These are phyloP conservation scores for Acidomyces sp. DNA, from an alignment of 495 filamentous ascomycete genomes.

Conservation along the genomic window DNA sequence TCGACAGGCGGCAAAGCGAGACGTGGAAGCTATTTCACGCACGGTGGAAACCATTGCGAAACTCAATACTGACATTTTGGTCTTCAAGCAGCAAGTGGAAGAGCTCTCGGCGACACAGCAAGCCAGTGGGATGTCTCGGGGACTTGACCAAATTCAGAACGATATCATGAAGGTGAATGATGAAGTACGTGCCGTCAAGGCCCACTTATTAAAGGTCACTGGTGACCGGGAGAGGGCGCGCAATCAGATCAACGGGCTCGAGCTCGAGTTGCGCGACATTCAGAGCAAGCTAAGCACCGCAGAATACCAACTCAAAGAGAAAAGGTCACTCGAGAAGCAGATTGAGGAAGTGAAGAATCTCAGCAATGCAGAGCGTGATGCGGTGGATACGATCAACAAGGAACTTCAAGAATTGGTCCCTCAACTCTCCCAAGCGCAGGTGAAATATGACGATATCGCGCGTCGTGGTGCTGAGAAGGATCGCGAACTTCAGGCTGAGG, in stretches of 20 bases:
- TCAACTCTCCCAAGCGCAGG: constrained; percentile 57
- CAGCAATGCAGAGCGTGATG: constrained; percentile 52
- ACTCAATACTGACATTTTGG: constrained; percentile 54
- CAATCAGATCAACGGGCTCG: constrained; percentile 50
- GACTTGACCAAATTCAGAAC: constrained; percentile 71
- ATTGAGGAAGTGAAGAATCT: constrained; percentile 60
- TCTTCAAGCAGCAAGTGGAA: constrained; percentile 55
- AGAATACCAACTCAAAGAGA: constrained; percentile 64
- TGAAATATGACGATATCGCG: constrained; percentile 59
- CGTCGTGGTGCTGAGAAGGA: constrained; percentile 60
- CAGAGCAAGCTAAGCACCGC: constrained; percentile 54
- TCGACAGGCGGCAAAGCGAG: constrained; percentile 49
- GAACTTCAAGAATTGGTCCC: constrained; percentile 60
- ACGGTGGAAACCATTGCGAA: constrained; percentile 65
- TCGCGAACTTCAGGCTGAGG: constrained; percentile 57
- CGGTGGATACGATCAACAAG: constrained; percentile 50
- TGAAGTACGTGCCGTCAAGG: constrained; percentile 47
- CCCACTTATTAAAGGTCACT: constrained; percentile 47
- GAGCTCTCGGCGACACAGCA: constrained; percentile 59
- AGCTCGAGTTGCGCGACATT: constrained; percentile 58
- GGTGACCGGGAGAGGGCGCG: constrained; percentile 59
- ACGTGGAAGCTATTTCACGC: constrained; percentile 60
- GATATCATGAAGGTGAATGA: constrained; percentile 57
- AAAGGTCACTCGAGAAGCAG: constrained; percentile 48
- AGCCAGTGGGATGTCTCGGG: constrained; percentile 46